Base-by-base conservation (phyloP, 352 stramenopile genomes). In the Globisporangium camurandrum region DNA sequence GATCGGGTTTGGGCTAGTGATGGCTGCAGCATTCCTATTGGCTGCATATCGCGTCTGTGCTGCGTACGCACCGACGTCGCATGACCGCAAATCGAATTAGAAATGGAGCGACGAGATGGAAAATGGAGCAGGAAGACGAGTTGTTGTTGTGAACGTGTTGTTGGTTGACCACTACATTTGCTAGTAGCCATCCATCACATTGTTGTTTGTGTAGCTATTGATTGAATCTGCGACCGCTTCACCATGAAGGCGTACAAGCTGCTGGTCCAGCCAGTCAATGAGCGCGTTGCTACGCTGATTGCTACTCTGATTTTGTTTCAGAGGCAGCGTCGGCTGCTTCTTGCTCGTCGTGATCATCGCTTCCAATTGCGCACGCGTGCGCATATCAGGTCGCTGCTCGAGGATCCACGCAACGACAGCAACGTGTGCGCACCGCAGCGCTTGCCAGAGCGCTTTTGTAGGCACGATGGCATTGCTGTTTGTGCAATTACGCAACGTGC, bases 1-100 rank as follows among this genome's bases (percentile, higher is more conserved):
- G 46, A 56, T 75, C 8, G 2, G 80, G 14, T 63, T 85, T 39
- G 63, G 63, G 0, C 33, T 77, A 28, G 23, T 74, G 19, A 51
- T 87, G 30, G 62, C 86, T 16, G 60, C 51, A 23, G 62, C 55
- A 26, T 64, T 89, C 41, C 17, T 76, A 14, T 62, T 69, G 20
- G 70, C 64, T 8, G 56, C 57, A 7, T 82, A 75, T 54, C 75
- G 75, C 24, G 43, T 68, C 22, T 79, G 73, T 43, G 23, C 61
- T 28, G 17, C 50, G 7, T 46, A 64, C 19, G 53, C 34, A 0
- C 46, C 54, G 3, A 33, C 42, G 3, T 33, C 43, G 1, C 47
- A 64, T n/a, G 38, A 49, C 9, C 31, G 26, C 43, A 79, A 79
- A 58, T 56, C 46, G 22, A 78, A 64, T 37, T 78, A 20, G 24